A percentile compares a stretch with the other conserved stretches of the same genome.
phyloP scores from a whole-genome alignment of 2,329 filamentous ascomycete genomes.

The Conoideocrella luteorostrata region DNA sequence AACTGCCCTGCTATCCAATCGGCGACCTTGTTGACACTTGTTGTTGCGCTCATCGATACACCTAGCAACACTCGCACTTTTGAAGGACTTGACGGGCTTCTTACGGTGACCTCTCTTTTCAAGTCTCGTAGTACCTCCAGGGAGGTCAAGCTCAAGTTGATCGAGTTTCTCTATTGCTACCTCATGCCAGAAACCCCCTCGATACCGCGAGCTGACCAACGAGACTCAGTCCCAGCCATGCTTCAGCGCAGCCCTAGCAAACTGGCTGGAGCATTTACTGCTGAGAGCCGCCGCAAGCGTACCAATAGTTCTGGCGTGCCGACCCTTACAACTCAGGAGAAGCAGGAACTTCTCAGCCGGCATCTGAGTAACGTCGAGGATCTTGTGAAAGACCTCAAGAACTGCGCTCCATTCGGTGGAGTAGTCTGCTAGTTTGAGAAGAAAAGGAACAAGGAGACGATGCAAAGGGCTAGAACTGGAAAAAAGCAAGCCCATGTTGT shows the following conservation, averaged over 20 bases:
- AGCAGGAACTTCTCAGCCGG: conserved; percentile 69
- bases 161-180: conserved; percentile 98
- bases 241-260: conserved; percentile 65
- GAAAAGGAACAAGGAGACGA: too few species aligned
- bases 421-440: conserved; percentile 43
- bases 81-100: conserved; percentile 82
- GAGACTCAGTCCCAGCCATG: conserved; percentile 42
- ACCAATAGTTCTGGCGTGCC: conserved; percentile 29
- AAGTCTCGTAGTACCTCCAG: conserved; percentile 78
- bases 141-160: conserved; percentile 90
- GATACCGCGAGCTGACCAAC: conserved; percentile 42
- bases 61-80: conserved; percentile 88
- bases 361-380: conserved; percentile 81
- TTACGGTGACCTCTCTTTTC: conserved; percentile 89
- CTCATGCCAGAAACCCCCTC: conserved; percentile 82
- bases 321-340: conserved; percentile 70
- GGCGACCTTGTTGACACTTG: conserved; percentile 80
- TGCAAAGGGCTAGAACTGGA: too few species aligned
- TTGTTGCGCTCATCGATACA: conserved; percentile 78
- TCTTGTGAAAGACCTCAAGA: conserved; percentile 75
- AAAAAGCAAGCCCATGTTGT: neutral
- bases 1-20: conserved; percentile 92
- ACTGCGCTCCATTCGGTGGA: conserved; percentile 68
- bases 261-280: conserved; percentile 49
- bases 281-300: conserved; percentile 24